Evolutionary conservation across 1,284 basidiomycete species (phyloP).

Genomic region (Trichosporon sp.): DNA sequence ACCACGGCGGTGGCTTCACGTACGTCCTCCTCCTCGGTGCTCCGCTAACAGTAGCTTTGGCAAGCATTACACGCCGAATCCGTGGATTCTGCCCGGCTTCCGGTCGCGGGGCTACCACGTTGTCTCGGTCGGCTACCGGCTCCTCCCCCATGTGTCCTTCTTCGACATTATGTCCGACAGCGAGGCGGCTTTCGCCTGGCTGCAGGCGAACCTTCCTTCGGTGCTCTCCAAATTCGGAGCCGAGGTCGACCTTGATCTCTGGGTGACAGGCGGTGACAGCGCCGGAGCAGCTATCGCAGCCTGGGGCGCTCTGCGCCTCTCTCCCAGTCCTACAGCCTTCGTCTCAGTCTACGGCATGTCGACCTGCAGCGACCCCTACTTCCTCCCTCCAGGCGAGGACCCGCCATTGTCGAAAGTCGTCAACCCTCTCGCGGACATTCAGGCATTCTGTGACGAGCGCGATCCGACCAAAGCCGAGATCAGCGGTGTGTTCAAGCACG

Average conservation of each 20-base stretch:
- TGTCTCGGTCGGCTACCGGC: slow-evolving; percentile 18
- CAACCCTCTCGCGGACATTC: not conserved
- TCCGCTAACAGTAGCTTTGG: not conserved
- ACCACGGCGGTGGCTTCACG: slow-evolving; percentile 29
- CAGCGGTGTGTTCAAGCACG: slow-evolving; percentile 8
- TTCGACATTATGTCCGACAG: slow-evolving; percentile 17
- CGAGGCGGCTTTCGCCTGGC: slow-evolving; percentile 15
- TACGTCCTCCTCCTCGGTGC: slow-evolving; percentile 6
- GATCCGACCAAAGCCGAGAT: slow-evolving; percentile 17
- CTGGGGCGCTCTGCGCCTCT: not conserved
- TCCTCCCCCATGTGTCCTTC: slow-evolving; percentile 13
- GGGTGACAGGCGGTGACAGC: slow-evolving; percentile 29
- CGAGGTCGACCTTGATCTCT: slow-evolving; percentile 21
- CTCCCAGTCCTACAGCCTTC: not conserved
- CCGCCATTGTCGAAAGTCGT: not conserved
- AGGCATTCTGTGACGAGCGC: slow-evolving; percentile 5
- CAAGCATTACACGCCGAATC: not conserved
- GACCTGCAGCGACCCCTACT: not conserved
- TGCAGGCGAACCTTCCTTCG: slow-evolving; percentile 5
- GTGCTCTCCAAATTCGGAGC: not conserved
- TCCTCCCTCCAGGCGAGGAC: not conserved
- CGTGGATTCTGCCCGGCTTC: slow-evolving; percentile 19
- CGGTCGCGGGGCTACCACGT: slow-evolving; percentile 11
- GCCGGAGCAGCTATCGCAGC: slow-evolving; percentile 29
- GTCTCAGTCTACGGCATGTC: not conserved